Evolutionary conservation across 208 protist species (phyloP).

Genomic region (Giardia muris): DNA sequence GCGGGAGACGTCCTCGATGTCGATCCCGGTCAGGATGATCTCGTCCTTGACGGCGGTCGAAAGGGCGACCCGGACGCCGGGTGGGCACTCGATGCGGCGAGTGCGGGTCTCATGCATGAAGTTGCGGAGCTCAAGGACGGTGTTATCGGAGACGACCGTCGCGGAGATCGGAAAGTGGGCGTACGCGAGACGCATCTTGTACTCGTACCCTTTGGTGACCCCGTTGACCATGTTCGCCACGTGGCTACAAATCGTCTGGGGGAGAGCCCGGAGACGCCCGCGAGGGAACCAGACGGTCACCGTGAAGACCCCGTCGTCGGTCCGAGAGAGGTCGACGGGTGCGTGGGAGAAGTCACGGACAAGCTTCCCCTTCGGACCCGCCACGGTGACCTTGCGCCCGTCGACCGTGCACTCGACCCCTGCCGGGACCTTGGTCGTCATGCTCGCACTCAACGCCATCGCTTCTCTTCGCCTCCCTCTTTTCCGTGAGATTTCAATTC

Average conservation of each 20-base stretch:
- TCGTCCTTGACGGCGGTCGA: conserved; percentile 83
- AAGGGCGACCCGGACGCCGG: conserved; percentile 63
- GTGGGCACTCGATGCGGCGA: conserved; percentile 61
- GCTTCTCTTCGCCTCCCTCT: background rate
- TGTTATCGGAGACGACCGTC: conserved; percentile 58
- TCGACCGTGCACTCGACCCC: conserved; percentile 58
- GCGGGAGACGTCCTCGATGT: conserved; percentile 66
- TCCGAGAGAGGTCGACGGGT: conserved; percentile 62
- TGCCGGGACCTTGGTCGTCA: conserved; percentile 21
- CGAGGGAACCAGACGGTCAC: conserved; percentile 78
- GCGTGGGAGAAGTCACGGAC: conserved; percentile 69
- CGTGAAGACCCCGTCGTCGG: conserved; percentile 49
- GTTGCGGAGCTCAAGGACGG: conserved; percentile 85
- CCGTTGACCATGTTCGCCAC: conserved; percentile 95
- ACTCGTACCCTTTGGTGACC: conserved; percentile 90
- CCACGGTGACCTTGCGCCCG: conserved; percentile 66
- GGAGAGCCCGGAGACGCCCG: conserved; percentile 70
- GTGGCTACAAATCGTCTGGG: conserved; percentile 76
- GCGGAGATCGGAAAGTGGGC: conserved; percentile 97
- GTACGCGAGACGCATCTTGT: conserved; percentile 95
- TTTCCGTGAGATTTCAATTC: background rate
- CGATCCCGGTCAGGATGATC: conserved; percentile 78
- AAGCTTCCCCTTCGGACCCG: conserved; percentile 77
- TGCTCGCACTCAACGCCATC: background rate
- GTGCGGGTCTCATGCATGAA: conserved; percentile 94